These are phyloP conservation scores for Camelina laxa DNA, from an alignment of 345 rosid species.

Conservation along the genomic window DNA sequence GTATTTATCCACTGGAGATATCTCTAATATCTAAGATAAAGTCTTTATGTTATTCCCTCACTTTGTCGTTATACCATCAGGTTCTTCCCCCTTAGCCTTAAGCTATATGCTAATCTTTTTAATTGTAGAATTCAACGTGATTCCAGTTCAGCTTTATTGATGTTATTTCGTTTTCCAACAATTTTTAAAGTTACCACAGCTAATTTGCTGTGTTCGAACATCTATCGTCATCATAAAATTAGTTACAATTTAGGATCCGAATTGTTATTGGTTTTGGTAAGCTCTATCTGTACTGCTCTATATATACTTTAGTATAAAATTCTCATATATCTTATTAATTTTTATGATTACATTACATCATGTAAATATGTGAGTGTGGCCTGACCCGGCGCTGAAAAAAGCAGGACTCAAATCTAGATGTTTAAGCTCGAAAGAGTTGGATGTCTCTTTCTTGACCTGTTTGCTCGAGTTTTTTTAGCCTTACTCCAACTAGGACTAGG, in stretches of 20 bases:
- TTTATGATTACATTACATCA: no score
- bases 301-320: background rate
- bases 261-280: background rate
- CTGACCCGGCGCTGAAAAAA: no score
- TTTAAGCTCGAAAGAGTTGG: no score
- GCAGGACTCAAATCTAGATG: no score
- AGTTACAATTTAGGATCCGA: background rate
- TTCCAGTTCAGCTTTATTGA: constrained; percentile 24
- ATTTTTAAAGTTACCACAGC: background rate
- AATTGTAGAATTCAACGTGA: constrained; percentile 2
- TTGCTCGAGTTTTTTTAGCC: no score
- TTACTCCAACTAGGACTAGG: no score
- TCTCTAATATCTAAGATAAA: constrained; percentile 16
- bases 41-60: constrained; percentile 27
- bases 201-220: constrained; percentile 8
- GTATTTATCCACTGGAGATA: constrained; percentile 29
- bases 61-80: constrained; percentile 38
- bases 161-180: constrained; percentile 11
- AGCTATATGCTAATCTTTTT: constrained; percentile 8
- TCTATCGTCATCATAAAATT: background rate
- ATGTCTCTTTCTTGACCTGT: no score
- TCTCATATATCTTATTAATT: no score
- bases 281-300: background rate
- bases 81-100: constrained; percentile 37
- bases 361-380: no score